Evolutionary conservation across 176 grass and related monocot species (phyloP).

Genomic region (Stipa capillata): DNA sequence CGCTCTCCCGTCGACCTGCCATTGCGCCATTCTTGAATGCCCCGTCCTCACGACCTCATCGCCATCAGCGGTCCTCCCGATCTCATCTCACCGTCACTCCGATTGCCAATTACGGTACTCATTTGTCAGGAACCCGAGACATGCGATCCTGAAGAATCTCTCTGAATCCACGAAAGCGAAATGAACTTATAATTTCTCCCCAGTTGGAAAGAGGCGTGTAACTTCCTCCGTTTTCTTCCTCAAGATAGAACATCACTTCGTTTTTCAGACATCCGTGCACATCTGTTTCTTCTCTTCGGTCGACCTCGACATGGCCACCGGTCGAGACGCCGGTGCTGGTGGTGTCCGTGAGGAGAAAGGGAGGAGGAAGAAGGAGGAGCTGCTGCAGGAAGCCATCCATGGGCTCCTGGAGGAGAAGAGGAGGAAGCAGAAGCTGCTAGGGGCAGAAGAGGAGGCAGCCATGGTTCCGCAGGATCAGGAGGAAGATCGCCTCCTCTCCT

Average conservation of each 20-base stretch:
- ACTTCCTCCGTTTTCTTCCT: neutral
- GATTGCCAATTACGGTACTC: neutral
- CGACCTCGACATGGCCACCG: neutral
- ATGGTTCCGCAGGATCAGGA: neutral
- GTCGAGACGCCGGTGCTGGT: neutral
- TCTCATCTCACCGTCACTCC: neutral
- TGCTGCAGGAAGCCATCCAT: conserved; percentile 20
- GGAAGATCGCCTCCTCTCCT: conserved; percentile 23
- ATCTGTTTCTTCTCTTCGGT: neutral
- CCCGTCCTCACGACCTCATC: neutral
- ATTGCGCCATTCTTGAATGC: neutral
- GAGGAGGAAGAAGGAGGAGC: conserved; percentile 3
- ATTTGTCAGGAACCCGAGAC: neutral
- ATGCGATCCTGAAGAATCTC: neutral
- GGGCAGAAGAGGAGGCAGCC: neutral
- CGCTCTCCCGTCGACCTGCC: neutral
- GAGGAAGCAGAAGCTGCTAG: neutral
- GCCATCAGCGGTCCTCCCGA: neutral
- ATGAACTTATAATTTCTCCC: neutral
- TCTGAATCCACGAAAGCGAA: neutral
- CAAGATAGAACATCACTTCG: neutral
- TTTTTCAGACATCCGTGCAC: neutral
- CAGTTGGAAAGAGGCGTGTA: neutral
- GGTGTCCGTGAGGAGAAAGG: neutral
- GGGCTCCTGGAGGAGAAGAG: conserved; percentile 23